Percentiles rank a stretch among this genome's conserved stretches.
Evolutionary conservation across 805 yeast species (phyloP).

Genomic region (Saccharomycopsis guyanensis): DNA sequence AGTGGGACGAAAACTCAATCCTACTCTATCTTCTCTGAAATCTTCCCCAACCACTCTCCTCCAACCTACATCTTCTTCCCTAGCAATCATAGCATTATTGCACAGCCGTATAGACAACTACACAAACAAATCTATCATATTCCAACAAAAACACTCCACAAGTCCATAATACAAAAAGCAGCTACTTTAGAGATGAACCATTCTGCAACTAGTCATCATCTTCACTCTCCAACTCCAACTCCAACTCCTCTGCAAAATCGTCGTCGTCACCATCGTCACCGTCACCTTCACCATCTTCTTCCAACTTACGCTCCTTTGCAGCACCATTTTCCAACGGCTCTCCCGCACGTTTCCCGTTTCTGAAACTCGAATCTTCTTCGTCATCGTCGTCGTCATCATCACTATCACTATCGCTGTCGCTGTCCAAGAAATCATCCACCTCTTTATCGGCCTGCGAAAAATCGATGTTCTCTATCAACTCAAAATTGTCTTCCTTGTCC

Average conservation of each 20-base stretch:
- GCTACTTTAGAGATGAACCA: not conserved
- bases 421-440: conserved; percentile 14
- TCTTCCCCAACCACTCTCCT: too few species aligned
- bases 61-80: too few species aligned
- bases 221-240: conserved; percentile 25
- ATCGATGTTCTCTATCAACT: conserved; percentile 15
- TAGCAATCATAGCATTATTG: too few species aligned
- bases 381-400: conserved; percentile 17
- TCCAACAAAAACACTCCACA: too few species aligned
- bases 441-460: conserved; percentile 19
- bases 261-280: conserved; percentile 26
- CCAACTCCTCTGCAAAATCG: conserved; percentile 28
- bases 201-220: not conserved
- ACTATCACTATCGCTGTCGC: conserved; percentile 8
- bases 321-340: not conserved
- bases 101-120: too few species aligned
- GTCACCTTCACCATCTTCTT: conserved; percentile 11
- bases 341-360: not conserved
- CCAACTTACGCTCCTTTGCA: not conserved
- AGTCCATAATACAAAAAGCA: not conserved
- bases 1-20: too few species aligned
- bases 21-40: too few species aligned
- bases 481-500: conserved; percentile 11
- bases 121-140: too few species aligned
- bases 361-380: conserved; percentile 12